These are phyloP conservation scores for Maudiozyma serrabonitensis DNA, from an alignment of 805 yeast species.

Conservation along the genomic window DNA sequence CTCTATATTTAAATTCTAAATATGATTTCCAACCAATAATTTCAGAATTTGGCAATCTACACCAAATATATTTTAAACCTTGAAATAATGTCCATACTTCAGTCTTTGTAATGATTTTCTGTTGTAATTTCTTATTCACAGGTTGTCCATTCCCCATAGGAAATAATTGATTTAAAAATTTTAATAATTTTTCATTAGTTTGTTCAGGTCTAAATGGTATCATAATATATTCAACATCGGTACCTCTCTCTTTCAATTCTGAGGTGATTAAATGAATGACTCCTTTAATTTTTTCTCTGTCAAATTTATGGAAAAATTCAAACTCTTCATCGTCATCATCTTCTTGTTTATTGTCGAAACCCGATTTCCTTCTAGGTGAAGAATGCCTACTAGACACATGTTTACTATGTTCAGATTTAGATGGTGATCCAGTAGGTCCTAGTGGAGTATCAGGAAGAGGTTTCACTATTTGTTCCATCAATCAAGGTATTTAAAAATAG, in stretches of 20 bases:
- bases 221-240: constrained; percentile 62
- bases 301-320: constrained; percentile 38
- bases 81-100: constrained; percentile 67
- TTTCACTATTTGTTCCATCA: constrained; percentile 3
- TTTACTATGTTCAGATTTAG: neutral
- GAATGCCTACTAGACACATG: neutral
- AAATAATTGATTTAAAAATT: constrained; percentile 47
- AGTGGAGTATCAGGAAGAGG: constrained; percentile 9
- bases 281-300: constrained; percentile 56
- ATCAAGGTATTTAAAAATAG: neutral
- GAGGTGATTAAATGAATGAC: constrained; percentile 62
- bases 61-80: constrained; percentile 77
- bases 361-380: neutral
- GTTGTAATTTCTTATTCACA: constrained; percentile 34
- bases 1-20: constrained; percentile 54
- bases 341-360: neutral
- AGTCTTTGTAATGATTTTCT: constrained; percentile 36
- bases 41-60: constrained; percentile 69
- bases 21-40: constrained; percentile 83
- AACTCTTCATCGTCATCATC: constrained; percentile 24
- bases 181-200: constrained; percentile 48
- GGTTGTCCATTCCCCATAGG: constrained; percentile 44
- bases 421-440: constrained; percentile 1
- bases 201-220: constrained; percentile 70
- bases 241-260: constrained; percentile 60